A percentile compares a stretch with the other conserved stretches of the same genome.
Evolutionary conservation across 331 rosid genomes (phyloP).

Genomic region (Pyracantha coccinea): DNA sequence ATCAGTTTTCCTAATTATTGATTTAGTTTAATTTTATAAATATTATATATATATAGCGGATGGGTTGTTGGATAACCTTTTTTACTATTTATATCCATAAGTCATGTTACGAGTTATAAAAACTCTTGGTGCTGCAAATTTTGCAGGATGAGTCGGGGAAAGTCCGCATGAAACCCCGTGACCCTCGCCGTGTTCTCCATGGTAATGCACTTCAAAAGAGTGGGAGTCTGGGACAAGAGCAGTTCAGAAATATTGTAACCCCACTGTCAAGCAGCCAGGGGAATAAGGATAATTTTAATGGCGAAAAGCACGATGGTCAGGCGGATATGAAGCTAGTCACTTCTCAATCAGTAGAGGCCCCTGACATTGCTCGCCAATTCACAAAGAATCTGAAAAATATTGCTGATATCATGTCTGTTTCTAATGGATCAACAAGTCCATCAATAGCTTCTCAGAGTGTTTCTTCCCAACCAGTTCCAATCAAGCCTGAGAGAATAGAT

Average conservation of each 20-base stretch:
- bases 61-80: background rate
- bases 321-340: constrained; percentile 37
- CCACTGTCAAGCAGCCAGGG: constrained; percentile 31
- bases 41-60: no score
- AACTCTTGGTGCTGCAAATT: constrained; percentile 20
- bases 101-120: background rate
- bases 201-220: constrained; percentile 43
- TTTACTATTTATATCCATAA: background rate
- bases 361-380: constrained; percentile 73
- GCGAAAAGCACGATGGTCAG: constrained; percentile 44
- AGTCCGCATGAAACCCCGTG: constrained; percentile 96
- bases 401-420: constrained; percentile 71
- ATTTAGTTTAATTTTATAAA: background rate
- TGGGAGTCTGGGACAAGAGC: constrained; percentile 62
- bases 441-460: constrained; percentile 35
- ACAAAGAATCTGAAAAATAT: constrained; percentile 75
- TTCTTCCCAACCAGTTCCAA: constrained; percentile 38
- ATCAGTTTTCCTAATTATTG: background rate
- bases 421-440: constrained; percentile 43
- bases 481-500: constrained; percentile 44
- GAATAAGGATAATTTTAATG: constrained; percentile 38
- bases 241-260: constrained; percentile 31
- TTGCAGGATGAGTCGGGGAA: constrained; percentile 54
- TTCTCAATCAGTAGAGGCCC: constrained; percentile 36
- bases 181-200: constrained; percentile 89